Base-by-base conservation (phyloP, 495 filamentous ascomycete genomes). In the Podospora fimiseda region DNA sequence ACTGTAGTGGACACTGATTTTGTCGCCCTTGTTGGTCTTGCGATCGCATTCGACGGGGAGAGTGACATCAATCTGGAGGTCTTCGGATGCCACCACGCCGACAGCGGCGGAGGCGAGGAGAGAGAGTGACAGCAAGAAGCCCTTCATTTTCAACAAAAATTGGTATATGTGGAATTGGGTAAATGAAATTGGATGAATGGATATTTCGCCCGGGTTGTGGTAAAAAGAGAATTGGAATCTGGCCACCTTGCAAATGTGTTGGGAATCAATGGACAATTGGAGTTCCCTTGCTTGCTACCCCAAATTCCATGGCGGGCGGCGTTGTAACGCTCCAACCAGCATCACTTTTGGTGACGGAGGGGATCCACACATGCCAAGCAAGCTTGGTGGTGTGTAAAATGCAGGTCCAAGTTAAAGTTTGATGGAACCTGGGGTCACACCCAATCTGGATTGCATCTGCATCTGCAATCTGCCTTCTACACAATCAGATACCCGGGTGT, bases 1-100 rank as follows among this genome's bases (percentile, higher is more conserved):
- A 30, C 80, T 77, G 73, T 97, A 97, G 74, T 97, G 87, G 53
- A 96, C 89, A 33, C 74, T 70, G 59, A 97, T 85, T 43, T 67
- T 81, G 71, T 96, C 90, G 62, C 90, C 90, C 37, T 75, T 80
- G 58, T 81, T 58, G 24, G 89, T 85, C 67, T 87, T 89, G 64
- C 89, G 87, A 16, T 76, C 74, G 64, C 73, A 76, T 44, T 84
- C 78, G 61, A 88, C 82, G 19, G 79, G 69, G 52, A 84, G 75
- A 37, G 87, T 90, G 53, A 82, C 79, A 56, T 94, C 84, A 70
- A 95, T 88, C 63, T 80, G 74, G 53, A 95, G 72, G 51, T 71
- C 79, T 22, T 80, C 76, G 52, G 75, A 72, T 21, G 77, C 76
- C 52, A 76, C 58, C 52, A 71, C 67, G 53, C 69, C 71, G 42